A percentile compares a stretch with the other conserved stretches of the same genome.
Evolutionary conservation across 768 basidiomycete genomes (phyloP).

Genomic region (Pulveroboletus frians): DNA sequence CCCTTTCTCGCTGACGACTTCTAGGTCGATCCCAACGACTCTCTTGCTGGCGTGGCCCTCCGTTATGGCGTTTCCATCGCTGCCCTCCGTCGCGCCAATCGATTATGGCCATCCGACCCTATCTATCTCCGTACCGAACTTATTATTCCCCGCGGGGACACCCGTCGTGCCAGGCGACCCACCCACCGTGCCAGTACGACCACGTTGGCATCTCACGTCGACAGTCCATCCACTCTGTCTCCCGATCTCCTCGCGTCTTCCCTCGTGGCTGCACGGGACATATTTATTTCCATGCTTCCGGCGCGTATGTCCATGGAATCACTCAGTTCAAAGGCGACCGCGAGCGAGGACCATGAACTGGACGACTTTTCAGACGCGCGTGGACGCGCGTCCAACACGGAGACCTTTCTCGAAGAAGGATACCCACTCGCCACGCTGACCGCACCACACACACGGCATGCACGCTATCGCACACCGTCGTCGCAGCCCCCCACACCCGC

Average conservation of each 20-base stretch:
- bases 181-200: neutral
- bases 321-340: conserved; percentile 23
- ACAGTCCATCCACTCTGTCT: conserved; percentile 1
- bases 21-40: conserved; percentile 70
- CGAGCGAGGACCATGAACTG: conserved; percentile 28
- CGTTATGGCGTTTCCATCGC: conserved; percentile 84
- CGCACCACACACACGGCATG: neutral
- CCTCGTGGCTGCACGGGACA: conserved; percentile 17
- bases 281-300: conserved; percentile 23
- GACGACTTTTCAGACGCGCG: conserved; percentile 12
- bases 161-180: neutral
- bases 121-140: conserved; percentile 83
- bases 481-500: neutral
- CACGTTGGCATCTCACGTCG: neutral
- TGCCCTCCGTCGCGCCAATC: conserved; percentile 81
- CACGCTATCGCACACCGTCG: neutral
- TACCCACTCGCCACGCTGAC: conserved; percentile 16
- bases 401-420: conserved; percentile 1
- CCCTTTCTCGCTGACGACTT: neutral
- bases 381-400: neutral
- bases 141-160: conserved; percentile 54
- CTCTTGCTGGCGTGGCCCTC: conserved; percentile 81
- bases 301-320: conserved; percentile 29
- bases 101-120: conserved; percentile 89
- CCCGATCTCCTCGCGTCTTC: conserved; percentile 13